These are phyloP conservation scores for Cicer pinnatifidum DNA, from an alignment of 306 rosid species.

Conservation along the genomic window DNA sequence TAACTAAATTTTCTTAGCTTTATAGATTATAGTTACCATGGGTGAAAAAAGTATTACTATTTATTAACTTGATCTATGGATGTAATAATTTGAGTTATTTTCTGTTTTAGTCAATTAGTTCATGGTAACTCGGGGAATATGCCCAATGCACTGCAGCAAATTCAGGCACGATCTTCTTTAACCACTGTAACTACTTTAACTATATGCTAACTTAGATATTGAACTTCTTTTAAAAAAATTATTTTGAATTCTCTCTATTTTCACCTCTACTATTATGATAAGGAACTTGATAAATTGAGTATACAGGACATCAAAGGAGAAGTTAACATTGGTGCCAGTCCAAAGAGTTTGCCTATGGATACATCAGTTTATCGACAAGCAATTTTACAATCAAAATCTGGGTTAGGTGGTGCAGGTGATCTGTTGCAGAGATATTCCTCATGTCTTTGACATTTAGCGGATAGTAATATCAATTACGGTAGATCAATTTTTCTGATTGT, in stretches of 20 bases:
- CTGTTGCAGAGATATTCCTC: constrained; percentile 31
- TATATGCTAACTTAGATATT: constrained; percentile 35
- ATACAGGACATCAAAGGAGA: constrained; percentile 77
- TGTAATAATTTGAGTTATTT: constrained; percentile 43
- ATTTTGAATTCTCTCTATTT: constrained; percentile 21
- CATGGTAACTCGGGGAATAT: constrained; percentile 78
- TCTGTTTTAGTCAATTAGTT: constrained; percentile 69
- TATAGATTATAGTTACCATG: constrained; percentile 17
- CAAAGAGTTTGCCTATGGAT: constrained; percentile 79
- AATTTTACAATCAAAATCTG: constrained; percentile 79
- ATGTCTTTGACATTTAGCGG: constrained; percentile 27
- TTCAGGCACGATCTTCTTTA: constrained; percentile 68
- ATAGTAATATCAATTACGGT: constrained; percentile 12
- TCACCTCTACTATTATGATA: constrained; percentile 37
- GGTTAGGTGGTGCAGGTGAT: constrained; percentile 67
- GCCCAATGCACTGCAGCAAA: constrained; percentile 75
- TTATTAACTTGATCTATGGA: constrained; percentile 38
- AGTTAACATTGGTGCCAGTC: constrained; percentile 61
- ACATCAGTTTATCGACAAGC: constrained; percentile 74
- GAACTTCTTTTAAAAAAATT: neutral
- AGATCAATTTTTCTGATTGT: constrained; percentile 30
- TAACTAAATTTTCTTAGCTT: constrained; percentile 48
- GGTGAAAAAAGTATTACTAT: constrained; percentile 10
- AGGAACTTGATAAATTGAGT: constrained; percentile 49
- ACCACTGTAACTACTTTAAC: constrained; percentile 60